Percentiles rank a stretch among this genome's conserved stretches.
These are phyloP conservation scores for Coemansia sp. DNA, from an alignment of 192 early-diverging fungal species.

Conservation along the genomic window DNA sequence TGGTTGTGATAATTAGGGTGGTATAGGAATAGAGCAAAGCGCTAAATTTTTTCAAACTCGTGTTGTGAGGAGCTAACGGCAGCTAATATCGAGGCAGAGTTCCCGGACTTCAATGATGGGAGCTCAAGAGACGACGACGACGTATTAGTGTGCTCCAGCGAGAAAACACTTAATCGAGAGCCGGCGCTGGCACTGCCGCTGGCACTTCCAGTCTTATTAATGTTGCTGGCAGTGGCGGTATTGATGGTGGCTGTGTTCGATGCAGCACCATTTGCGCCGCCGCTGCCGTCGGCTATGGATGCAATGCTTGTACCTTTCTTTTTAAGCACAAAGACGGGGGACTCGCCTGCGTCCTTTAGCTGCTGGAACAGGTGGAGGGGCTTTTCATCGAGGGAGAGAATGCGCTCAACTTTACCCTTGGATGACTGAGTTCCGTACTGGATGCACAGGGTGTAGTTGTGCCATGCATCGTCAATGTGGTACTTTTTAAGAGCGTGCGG, in stretches of 20 bases:
- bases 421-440: slow-evolving; percentile 58
- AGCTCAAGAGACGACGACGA: slow-evolving; percentile 50
- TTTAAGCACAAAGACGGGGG: slow-evolving; percentile 74
- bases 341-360: slow-evolving; percentile 67
- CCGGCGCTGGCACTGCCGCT: slow-evolving; percentile 31
- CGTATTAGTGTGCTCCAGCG: slow-evolving; percentile 42
- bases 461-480: slow-evolving; percentile 85
- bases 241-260: slow-evolving; percentile 9
- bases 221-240: background rate
- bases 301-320: slow-evolving; percentile 42
- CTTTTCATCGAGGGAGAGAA: slow-evolving; percentile 75
- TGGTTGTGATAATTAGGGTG: background rate
- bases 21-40: background rate
- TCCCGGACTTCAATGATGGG: slow-evolving; percentile 25
- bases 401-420: slow-evolving; percentile 61
- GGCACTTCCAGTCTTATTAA: slow-evolving; percentile 1
- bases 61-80: slow-evolving; percentile 13
- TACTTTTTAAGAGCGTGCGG: slow-evolving; percentile 87
- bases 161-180: slow-evolving; percentile 45
- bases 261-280: background rate
- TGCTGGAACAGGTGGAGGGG: slow-evolving; percentile 68
- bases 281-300: slow-evolving; percentile 7
- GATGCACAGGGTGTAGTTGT: slow-evolving; percentile 81
- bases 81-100: slow-evolving; percentile 6
- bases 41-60: slow-evolving; percentile 44